Conservation (phyloP, 352 stramenopile genomes). For the Pythium folliculosum region DNA sequence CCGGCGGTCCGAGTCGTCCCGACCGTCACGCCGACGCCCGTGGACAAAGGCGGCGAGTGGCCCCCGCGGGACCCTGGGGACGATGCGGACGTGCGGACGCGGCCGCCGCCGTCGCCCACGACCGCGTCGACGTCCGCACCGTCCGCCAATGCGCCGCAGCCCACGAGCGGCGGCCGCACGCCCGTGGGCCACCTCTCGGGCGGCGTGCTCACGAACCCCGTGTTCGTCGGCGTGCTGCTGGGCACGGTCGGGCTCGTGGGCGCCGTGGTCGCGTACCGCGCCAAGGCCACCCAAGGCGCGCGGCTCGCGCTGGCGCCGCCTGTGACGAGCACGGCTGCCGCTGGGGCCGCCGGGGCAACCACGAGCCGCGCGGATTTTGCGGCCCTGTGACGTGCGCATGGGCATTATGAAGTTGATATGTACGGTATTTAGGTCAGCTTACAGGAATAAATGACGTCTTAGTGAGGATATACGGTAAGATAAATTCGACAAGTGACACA, state of each 20-base stretch:
- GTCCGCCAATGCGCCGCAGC: background rate
- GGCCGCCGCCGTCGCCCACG: background rate
- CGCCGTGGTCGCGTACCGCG: constrained; percentile 31
- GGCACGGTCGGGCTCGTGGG: constrained; percentile 32
- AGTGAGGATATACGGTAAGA: background rate
- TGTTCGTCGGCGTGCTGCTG: constrained; percentile 49
- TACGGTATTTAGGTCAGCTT: constrained; percentile 18
- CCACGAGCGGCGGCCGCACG: background rate
- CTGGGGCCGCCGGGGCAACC: background rate
- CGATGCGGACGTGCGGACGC: background rate
- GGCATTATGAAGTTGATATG: constrained; percentile 19
- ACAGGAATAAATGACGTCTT: constrained; percentile 3
- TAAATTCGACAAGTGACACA: background rate
- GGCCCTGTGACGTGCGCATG: constrained; percentile 17
- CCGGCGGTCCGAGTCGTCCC: background rate
- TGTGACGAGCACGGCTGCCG: background rate
- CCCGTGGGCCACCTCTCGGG: constrained; percentile 1
- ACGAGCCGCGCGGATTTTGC: constrained; percentile 11
- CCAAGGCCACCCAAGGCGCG: constrained; percentile 24
- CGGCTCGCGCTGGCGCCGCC: constrained; percentile 14
- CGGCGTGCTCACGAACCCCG: constrained; percentile 37
- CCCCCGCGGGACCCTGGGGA: constrained; percentile 2
- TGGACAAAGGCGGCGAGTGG: background rate
- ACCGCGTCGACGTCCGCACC: background rate
- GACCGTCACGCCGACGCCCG: background rate